Conservation (phyloP, 495 filamentous ascomycete species). For the Tricharina praecox region DNA sequence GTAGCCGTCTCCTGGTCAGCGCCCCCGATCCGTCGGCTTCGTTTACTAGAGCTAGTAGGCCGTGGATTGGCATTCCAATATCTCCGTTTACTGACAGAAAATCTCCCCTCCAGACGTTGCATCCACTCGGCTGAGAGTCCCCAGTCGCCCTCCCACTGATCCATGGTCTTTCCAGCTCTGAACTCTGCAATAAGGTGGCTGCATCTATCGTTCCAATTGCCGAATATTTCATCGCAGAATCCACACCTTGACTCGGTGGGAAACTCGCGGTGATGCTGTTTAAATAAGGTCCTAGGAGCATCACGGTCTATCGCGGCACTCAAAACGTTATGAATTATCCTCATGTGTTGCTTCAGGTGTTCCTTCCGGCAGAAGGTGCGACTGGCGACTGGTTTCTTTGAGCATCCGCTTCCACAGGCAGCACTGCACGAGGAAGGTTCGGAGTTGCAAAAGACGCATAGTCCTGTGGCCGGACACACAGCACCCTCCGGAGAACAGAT, state of each 20-base stretch:
- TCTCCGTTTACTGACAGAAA: too few species aligned
- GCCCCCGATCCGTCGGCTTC: too few species aligned
- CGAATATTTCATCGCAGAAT: not conserved
- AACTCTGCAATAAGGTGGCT: not conserved
- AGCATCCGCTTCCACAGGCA: not conserved
- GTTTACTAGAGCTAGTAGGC: too few species aligned
- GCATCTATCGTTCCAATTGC: not conserved
- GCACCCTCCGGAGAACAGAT: not conserved
- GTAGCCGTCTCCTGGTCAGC: too few species aligned
- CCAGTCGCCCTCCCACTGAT: slow-evolving; percentile 1
- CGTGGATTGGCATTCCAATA: too few species aligned
- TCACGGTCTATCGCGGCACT: not conserved
- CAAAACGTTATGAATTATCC: not conserved
- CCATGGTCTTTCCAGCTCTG: not conserved
- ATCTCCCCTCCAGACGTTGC: too few species aligned
- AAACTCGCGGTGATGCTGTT: not conserved
- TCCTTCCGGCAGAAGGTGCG: not conserved
- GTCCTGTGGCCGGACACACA: not conserved
- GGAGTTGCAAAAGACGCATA: not conserved
- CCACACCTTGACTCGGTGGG: slow-evolving; percentile 1
- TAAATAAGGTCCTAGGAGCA: not conserved
- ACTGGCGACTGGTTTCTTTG: not conserved
- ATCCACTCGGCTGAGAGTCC: not conserved
- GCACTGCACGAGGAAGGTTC: not conserved
- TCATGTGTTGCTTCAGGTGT: not conserved